Conservation (phyloP, 169 alveolate species). For the Cryptosporidium tyzzeri region DNA sequence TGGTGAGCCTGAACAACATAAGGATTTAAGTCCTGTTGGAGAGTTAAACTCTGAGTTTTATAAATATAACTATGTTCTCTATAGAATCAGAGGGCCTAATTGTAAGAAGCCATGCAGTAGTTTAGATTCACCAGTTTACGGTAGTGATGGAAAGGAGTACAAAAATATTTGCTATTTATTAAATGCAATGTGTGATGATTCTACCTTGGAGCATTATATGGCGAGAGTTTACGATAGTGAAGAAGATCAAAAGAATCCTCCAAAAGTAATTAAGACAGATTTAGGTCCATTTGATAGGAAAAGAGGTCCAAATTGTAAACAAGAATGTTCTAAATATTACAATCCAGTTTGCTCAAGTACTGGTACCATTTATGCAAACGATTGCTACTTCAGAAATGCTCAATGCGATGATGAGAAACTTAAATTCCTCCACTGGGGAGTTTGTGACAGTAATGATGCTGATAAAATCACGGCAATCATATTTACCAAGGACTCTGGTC, state of each 20-base stretch:
- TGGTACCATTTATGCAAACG: slow-evolving; percentile 32
- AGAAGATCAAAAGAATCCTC: slow-evolving; percentile 3
- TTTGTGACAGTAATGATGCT: slow-evolving; percentile 7
- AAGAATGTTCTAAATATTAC: slow-evolving; percentile 29
- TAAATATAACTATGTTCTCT: slow-evolving; percentile 3
- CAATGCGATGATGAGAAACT: slow-evolving; percentile 48
- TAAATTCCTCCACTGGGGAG: slow-evolving; percentile 43
- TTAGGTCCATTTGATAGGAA: slow-evolving; percentile 61
- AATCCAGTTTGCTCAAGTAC: slow-evolving; percentile 49
- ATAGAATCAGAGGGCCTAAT: slow-evolving; percentile 24
- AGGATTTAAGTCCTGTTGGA: not conserved
- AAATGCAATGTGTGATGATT: slow-evolving; percentile 69
- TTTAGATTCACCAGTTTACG: slow-evolving; percentile 46
- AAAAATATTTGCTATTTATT: slow-evolving; percentile 39
- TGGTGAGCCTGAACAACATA: not conserved
- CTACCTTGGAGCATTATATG: slow-evolving; percentile 15
- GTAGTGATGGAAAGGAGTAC: slow-evolving; percentile 58
- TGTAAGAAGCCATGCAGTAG: slow-evolving; percentile 40
- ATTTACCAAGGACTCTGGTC: slow-evolving; percentile 35
- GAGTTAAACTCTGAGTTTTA: slow-evolving; percentile 46
- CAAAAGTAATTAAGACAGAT: not conserved
- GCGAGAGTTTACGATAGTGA: slow-evolving; percentile 24
- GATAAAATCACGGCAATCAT: slow-evolving; percentile 21
- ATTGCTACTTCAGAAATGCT: slow-evolving; percentile 43
- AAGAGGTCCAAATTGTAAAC: slow-evolving; percentile 48